Percentiles rank a stretch among this genome's conserved stretches.
phyloP scores from a whole-genome alignment of 805 yeast species.

The Candida lessepsii region DNA sequence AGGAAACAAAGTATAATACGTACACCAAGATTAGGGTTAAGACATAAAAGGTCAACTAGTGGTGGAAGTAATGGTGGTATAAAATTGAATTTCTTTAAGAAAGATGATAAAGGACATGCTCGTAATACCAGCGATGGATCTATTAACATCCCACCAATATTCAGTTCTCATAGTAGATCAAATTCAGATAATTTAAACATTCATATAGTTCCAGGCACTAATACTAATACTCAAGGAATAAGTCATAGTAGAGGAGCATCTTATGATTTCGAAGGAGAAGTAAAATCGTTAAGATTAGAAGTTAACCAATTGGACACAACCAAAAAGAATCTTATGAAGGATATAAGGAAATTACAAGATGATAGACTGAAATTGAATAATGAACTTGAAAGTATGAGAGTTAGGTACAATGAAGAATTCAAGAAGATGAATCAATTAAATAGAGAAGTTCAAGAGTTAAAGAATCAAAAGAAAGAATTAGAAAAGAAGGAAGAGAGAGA shows the following conservation, averaged over 20 bases:
- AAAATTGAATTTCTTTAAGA: conserved; percentile 36
- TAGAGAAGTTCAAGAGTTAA: conserved; percentile 53
- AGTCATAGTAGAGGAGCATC: conserved; percentile 5
- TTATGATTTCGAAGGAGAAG: conserved; percentile 8
- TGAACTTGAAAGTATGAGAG: conserved; percentile 12
- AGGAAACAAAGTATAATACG: conserved; percentile 29
- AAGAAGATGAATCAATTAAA: conserved; percentile 24
- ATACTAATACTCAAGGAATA: conserved; percentile 3
- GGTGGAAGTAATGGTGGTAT: conserved; percentile 24
- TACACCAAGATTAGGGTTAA: conserved; percentile 33
- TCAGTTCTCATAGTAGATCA: conserved; percentile 40
- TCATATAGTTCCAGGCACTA: conserved; percentile 4
- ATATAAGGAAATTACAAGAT: conserved; percentile 20
- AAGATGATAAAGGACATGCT: conserved; percentile 31
- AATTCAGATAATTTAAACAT: conserved; percentile 37
- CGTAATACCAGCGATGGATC: conserved; percentile 43
- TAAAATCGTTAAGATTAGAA: conserved; percentile 31
- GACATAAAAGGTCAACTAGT: conserved; percentile 41
- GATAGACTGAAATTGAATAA: conserved; percentile 23
- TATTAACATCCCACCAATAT: conserved; percentile 40
- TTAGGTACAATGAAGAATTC: conserved; percentile 14
- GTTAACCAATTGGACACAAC: conserved; percentile 31
- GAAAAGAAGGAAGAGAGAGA: conserved; percentile 9
- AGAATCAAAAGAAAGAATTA: conserved; percentile 45
- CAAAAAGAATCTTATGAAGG: conserved; percentile 9